Conservation (phyloP, 2,329 filamentous ascomycete species). For the Botrytis byssoidea region DNA sequence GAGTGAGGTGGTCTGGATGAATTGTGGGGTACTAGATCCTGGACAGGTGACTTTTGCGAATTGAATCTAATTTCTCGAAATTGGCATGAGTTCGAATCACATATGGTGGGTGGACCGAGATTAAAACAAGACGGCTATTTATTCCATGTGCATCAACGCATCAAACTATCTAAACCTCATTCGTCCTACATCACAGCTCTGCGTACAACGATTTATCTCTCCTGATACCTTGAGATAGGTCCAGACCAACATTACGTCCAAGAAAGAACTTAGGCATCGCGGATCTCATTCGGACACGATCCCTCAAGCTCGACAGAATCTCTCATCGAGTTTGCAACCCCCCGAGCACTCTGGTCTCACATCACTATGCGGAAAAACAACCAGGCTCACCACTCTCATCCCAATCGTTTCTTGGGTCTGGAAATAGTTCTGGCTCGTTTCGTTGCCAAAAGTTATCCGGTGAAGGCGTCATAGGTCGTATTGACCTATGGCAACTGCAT, state of each 20-base stretch:
- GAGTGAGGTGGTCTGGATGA: slow-evolving; percentile 18
- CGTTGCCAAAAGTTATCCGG: background rate
- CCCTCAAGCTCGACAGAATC: background rate
- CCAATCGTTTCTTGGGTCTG: background rate
- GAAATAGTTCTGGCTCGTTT: background rate
- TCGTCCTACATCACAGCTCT: background rate
- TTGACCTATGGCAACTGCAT: background rate
- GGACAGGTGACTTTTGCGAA: background rate
- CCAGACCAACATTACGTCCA: background rate
- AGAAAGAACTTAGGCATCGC: background rate
- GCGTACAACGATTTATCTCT: background rate
- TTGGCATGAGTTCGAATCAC: background rate
- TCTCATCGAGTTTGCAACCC: background rate
- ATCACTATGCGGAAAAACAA: background rate
- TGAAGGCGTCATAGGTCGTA: background rate
- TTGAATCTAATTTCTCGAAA: background rate
- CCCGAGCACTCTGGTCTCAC: background rate
- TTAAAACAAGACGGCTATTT: background rate
- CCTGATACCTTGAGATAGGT: background rate
- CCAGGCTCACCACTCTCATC: background rate
- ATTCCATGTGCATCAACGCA: background rate
- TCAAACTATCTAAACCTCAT: background rate
- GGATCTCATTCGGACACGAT: background rate
- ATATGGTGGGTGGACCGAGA: background rate
- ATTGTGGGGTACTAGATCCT: background rate